Base-by-base conservation (phyloP, 176 grass and related monocot genomes). In the Tillandsia fasciculata region DNA sequence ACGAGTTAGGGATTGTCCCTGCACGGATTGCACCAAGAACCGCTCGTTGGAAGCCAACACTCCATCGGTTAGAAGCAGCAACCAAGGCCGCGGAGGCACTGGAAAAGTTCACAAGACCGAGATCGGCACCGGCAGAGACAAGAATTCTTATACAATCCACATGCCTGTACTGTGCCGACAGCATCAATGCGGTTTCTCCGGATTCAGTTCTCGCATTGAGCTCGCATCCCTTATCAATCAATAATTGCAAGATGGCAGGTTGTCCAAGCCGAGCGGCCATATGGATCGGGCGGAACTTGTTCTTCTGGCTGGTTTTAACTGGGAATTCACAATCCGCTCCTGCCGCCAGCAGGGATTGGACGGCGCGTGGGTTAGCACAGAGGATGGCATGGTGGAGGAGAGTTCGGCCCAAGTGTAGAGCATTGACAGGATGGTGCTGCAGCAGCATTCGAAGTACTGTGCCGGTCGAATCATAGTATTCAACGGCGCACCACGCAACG, bases 301-400 rank as follows among this genome's bases (percentile, higher is more conserved):
- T 73, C 75, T 82, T 84, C 80, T 63, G 64, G 58, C 74, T 79
- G 3, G 82, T 85, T 74, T 77, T 93, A 66, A 99, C 84, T 0
- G 84, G 52, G 14, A 83, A 70, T 65, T 99, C 89, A 1, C 57
- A 49, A 63, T 99, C 84, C 2, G 52, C 87, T 2, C 94, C 84
- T 1, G 64, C 77, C 4, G 84, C 68, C 68, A 99, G 71, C 51
- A 99, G 76, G 64, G 87, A 76, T 28, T 82, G 74, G 33, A 88
- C 84, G 3, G 90, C 87, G 52, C 84, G 68, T 7, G 76, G 54
- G 66, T 86, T 93, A 2, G 83, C 84, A 28, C 94, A 99, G 27
- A 99, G 94, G 78, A 99, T 73, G 48, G 90, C 94, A 48, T 99
- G 94, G 77, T 99, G 94, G 72, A 99, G 87, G 26, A 93, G 89